Evolutionary conservation across 2,329 filamentous ascomycete species (phyloP), one percentile per base, ranked within the genome.

Genomic region (Aspergillus puulaauensis): DNA sequence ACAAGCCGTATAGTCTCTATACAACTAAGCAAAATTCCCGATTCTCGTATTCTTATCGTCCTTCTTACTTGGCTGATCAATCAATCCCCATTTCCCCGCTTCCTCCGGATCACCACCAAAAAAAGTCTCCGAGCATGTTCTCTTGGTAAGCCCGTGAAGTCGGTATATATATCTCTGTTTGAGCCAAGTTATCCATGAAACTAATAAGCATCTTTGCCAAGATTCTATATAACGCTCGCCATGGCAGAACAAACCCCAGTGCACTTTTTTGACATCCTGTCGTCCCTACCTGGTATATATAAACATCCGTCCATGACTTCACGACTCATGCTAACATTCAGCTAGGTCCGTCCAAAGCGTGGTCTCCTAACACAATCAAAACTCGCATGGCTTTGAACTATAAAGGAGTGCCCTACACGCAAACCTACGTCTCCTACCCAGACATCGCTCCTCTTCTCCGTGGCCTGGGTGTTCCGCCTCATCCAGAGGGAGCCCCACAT

Each of bases 191-290:
- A 31, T 11, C 3, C 27, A 31, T 31, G 27, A 31, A 31, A 31
- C 27, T 37, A n/a, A 5, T n/a, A 14, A 37, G 7, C 35, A 6
- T n/a, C 14, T 14, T 6, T 0, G 3, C 15, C 5, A 37, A 11
- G 14, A 37, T 14, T 12, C 15, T n/a, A 8, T 14, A 37, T n/a
- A 37, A 37, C 27, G 27, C 14, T 37, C 23, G 49, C 19, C 61
- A 70, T 71, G 67, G 35, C 65, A 7, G 46, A 62, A 39, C 52
- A 58, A 2, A 59, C 66, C 14, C 68, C 70, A 1, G 66, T 73
- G 17, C 71, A 74, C 45, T 70, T 74, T 55, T 73, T 74, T 55
- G 72, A 74, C 55, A 63, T 74, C 33, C 52, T 48, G 15, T 72
- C 68, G 9, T 64, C 60, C 19, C 63, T 72, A 11, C 63, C 66